phyloP scores from a whole-genome alignment of 2,329 filamentous ascomycete species.

The Colletotrichum tropicale region DNA sequence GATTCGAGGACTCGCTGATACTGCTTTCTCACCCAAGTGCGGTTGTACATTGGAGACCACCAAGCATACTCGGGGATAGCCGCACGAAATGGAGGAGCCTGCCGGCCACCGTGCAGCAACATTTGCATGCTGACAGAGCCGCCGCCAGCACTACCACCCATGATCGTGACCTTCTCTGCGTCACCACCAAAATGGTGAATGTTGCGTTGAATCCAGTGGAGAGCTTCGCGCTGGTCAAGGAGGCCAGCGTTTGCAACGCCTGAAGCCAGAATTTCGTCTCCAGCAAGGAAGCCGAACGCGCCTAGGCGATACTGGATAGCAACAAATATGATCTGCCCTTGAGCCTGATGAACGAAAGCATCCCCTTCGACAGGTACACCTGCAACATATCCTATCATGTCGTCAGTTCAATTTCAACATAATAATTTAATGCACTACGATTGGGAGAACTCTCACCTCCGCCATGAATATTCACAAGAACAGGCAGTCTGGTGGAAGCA shows the following conservation, averaged over 20 bases:
- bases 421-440: not conserved
- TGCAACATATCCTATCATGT: not conserved
- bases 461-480: not conserved
- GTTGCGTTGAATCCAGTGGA: not conserved
- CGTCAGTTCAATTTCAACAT: not conserved
- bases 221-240: not conserved
- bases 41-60: not conserved
- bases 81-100: not conserved
- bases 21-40: not conserved
- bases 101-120: not conserved
- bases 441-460: not conserved
- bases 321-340: not conserved
- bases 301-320: not conserved
- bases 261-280: not conserved
- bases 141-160: not conserved
- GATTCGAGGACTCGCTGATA: not conserved
- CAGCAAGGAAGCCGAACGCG: not conserved
- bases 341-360: not conserved
- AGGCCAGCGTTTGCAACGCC: not conserved
- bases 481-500: not conserved
- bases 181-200: not conserved
- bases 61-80: not conserved
- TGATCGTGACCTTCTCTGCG: not conserved
- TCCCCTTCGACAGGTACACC: not conserved
- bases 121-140: not conserved